A percentile compares a stretch with the other conserved stretches of the same genome.
These are phyloP conservation scores for Rubroboletus satanas DNA, from an alignment of 768 basidiomycete species.

Conservation along the genomic window DNA sequence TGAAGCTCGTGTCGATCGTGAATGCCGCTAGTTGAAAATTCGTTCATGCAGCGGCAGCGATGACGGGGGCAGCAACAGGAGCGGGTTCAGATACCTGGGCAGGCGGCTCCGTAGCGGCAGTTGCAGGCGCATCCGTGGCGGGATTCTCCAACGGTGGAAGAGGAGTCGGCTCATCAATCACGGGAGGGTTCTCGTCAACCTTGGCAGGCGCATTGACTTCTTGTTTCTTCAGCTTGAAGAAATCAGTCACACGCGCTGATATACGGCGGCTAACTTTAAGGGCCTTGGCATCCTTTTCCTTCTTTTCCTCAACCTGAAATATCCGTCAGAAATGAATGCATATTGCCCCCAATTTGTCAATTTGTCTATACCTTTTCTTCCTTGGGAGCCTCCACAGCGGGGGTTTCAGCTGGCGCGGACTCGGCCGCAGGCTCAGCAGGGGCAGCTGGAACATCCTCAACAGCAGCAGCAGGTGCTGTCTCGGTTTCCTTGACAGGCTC, in stretches of 20 bases:
- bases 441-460: conserved; percentile 26
- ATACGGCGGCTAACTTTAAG: conserved; percentile 76
- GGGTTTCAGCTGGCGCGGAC: conserved; percentile 33
- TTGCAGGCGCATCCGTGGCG: conserved; percentile 44
- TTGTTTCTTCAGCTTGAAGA: conserved; percentile 73
- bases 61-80: conserved; percentile 58
- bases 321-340: neutral
- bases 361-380: conserved; percentile 53
- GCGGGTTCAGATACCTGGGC: conserved; percentile 34
- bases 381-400: conserved; percentile 41
- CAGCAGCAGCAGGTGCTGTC: conserved; percentile 20
- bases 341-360: accelerated
- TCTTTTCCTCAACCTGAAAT: conserved; percentile 43
- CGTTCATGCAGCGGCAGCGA: conserved; percentile 76
- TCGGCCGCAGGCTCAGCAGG: conserved; percentile 27
- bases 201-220: conserved; percentile 69
- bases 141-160: conserved; percentile 85
- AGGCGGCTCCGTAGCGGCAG: conserved; percentile 34
- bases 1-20: conserved; percentile 45
- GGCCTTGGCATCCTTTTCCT: conserved; percentile 47
- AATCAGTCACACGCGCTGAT: conserved; percentile 75
- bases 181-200: conserved; percentile 86
- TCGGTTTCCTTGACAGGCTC: conserved; percentile 73
- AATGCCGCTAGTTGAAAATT: conserved; percentile 17
- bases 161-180: conserved; percentile 78